These are phyloP conservation scores for Rhodotorula taiwanensis DNA, from an alignment of 768 basidiomycete species.

Conservation along the genomic window DNA sequence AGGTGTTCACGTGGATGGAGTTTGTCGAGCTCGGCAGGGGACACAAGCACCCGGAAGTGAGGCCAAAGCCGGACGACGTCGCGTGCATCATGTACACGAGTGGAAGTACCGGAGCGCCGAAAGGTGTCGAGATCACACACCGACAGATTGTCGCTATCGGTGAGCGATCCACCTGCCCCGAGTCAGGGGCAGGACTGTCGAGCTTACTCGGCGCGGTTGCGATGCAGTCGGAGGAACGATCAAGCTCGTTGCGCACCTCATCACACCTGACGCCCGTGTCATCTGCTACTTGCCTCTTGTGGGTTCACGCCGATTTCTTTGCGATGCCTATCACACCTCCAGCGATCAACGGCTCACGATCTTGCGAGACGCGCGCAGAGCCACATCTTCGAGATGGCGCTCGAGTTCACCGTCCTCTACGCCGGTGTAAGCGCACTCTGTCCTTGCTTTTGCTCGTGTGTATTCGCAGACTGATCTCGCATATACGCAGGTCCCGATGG, in stretches of 20 bases:
- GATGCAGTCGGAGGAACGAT: slow-evolving; percentile 15
- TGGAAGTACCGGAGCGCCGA: slow-evolving; percentile 5
- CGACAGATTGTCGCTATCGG: slow-evolving; percentile 74
- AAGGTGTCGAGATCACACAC: slow-evolving; percentile 85
- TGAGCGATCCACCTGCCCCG: slow-evolving; percentile 53
- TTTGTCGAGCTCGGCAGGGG: slow-evolving; percentile 59
- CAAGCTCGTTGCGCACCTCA: slow-evolving; percentile 7
- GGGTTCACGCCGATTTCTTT: background rate
- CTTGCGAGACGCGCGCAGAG: too few species aligned
- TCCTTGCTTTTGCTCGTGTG: background rate
- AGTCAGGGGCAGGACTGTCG: too few species aligned
- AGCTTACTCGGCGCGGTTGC: too few species aligned
- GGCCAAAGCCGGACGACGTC: slow-evolving; percentile 53
- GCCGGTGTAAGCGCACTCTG: slow-evolving; percentile 5
- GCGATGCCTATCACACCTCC: too few species aligned
- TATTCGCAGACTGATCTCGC: background rate
- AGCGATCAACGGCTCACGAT: too few species aligned
- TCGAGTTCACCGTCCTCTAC: slow-evolving; percentile 61
- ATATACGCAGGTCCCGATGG: slow-evolving; percentile 50
- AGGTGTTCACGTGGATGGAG: slow-evolving; percentile 60
- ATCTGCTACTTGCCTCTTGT: slow-evolving; percentile 59
- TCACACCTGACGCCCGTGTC: slow-evolving; percentile 52
- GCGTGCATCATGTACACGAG: slow-evolving; percentile 74
- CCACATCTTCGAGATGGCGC: slow-evolving; percentile 90
- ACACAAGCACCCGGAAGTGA: slow-evolving; percentile 52